A percentile compares a stretch with the other conserved stretches of the same genome.
These are phyloP conservation scores for Melampsora medusae DNA, from an alignment of 1,284 basidiomycete genomes.

Conservation along the genomic window DNA sequence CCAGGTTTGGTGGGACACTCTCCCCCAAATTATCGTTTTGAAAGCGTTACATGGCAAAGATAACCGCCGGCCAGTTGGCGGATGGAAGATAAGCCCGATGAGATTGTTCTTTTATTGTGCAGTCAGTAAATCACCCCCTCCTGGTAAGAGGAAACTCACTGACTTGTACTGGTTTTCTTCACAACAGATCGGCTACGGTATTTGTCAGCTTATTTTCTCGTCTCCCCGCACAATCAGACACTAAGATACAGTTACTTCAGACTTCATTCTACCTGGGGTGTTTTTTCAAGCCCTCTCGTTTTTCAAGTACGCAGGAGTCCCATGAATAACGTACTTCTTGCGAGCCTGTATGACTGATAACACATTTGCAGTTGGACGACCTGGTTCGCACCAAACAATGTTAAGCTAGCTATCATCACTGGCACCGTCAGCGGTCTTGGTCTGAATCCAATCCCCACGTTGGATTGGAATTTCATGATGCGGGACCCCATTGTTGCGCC, in stretches of 20 bases:
- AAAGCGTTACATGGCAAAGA: slow-evolving; percentile 34
- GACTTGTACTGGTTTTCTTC: neutral
- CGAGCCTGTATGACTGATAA: no score
- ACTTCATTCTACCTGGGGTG: slow-evolving; percentile 31
- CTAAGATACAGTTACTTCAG: slow-evolving; percentile 6
- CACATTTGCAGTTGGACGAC: slow-evolving; percentile 30
- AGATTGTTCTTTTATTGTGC: slow-evolving; percentile 20
- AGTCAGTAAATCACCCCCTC: neutral
- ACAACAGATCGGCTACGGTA: slow-evolving; percentile 31
- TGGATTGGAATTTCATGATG: slow-evolving; percentile 57
- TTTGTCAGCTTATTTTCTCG: slow-evolving; percentile 12
- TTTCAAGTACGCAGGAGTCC: slow-evolving; percentile 26
- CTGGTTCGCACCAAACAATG: slow-evolving; percentile 40
- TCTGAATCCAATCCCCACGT: slow-evolving; percentile 57
- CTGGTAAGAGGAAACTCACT: neutral
- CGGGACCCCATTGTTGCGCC: slow-evolving; percentile 50
- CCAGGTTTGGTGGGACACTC: slow-evolving; percentile 37
- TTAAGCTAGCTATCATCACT: slow-evolving; percentile 44
- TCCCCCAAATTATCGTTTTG: slow-evolving; percentile 22
- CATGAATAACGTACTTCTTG: no score
- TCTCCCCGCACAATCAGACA: neutral
- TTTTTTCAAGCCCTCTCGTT: slow-evolving; percentile 34
- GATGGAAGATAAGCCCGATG: slow-evolving; percentile 38
- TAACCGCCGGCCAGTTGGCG: slow-evolving; percentile 16
- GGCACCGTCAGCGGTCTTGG: slow-evolving; percentile 53